Base-by-base conservation (phyloP, 169 alveolate genomes). In the Toxoplasma gondii region DNA sequence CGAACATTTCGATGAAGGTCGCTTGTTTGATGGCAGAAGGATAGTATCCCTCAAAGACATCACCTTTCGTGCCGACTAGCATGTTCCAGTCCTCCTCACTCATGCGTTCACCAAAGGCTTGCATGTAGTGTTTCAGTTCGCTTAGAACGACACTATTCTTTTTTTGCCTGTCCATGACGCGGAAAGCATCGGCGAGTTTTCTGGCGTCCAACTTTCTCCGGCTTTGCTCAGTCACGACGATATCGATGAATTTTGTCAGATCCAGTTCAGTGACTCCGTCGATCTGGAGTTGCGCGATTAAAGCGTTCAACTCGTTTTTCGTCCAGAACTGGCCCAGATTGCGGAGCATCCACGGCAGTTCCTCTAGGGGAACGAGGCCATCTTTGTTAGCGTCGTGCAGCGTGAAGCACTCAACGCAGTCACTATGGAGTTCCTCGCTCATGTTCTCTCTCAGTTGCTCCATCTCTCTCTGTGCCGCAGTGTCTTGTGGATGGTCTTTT, bases 321-420 rank as follows among this genome's bases (percentile, higher is more conserved):
- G 90, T 41, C 90, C 90, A 82, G 90, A 41, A 82, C 36, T 82
- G 90, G 1, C 90, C 90, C 64, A 82, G 90, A 41, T 43, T 82
- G 34, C 90, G 90, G 7, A 82, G 90, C 90, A 82, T 38, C 90
- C 53, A 43, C 1, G 90, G 90, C 1, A 82, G 90, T 43, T 41
- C 67, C 67, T 38, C 90, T 5, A 41, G 1, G 10, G 90, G 90
- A 38, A 82, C 90, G 36, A 38, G 29, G 1, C 90, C 90, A 36
- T 43, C 64, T 9, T 43, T 36, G 29, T 43, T 36, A 38, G 12
- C 53, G 29, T 82, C 90, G 24, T 82, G 90, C 43, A 82, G 39
- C n/a, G 24, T 38, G 29, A 82, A 82, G 41, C 90, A 82, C 34
- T 82, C 90, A 29, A 41, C 90, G 41, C 90, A 82, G 69, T 82